Evolutionary conservation across 768 basidiomycete genomes (phyloP), one percentile per base, ranked within the genome.

Genomic region (Termitomyces eurrhizus): DNA sequence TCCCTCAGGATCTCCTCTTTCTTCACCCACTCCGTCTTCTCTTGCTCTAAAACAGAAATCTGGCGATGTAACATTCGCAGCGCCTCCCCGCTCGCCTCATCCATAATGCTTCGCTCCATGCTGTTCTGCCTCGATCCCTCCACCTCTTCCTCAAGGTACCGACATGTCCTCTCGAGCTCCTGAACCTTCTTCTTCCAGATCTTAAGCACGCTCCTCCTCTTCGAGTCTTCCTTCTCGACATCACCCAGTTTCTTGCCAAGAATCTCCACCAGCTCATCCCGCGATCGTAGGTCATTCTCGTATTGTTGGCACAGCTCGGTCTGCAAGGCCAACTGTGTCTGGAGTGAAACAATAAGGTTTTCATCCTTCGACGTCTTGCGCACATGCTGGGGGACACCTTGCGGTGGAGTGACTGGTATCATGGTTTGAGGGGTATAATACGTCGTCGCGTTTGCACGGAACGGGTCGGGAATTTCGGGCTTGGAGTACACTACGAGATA

Each of bases 61-160:
- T 91, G 88, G 6, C 81, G 73, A 67, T 98, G 92, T 48, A 97
- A 80, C 73, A 86, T 85, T 49, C 90, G 80, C 68, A 98, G 76
- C 35, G 88, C 92, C 72, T 87, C 86, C 2, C 88, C 82, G 60
- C 89, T 90, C 1, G 90, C 88, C 64, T 87, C 88, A 66, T 91
- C 90, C 80, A 96, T 95, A 44, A 95, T 74, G 63, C 92, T 90
- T 21, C 87, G 77, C 61, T 90, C 89, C 72, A 93, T 76, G 66
- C 88, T 91, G 67, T 92, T 91, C 65, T 90, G 86, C 44, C 93
- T 80, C 46, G 89, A 89, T 7, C 83, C 79, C 62, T 98, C 95
- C 33, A 95, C 90, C 69, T 95, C 90, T 69, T 95, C 93, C 76
- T 96, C 90, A 35, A 89, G 77, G 58, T 78, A 74, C 16, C 85